Evolutionary conservation across 805 yeast species (phyloP), one percentile per base, ranked within the genome.

Genomic region (Candida vartiovaarae): DNA sequence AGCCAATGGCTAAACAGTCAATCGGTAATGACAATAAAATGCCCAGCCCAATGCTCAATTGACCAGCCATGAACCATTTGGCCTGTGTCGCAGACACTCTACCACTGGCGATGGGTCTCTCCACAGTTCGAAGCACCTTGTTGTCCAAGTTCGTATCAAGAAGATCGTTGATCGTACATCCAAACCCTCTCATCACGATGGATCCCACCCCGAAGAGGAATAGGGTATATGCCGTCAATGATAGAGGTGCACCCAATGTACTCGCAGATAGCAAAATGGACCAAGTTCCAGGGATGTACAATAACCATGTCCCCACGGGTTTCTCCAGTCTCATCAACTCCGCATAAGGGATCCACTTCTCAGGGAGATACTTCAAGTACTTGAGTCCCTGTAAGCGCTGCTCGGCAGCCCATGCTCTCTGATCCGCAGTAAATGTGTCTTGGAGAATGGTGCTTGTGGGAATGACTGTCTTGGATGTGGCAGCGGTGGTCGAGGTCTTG

Each of bases 121-220:
- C 87, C 40, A 81, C 76, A 3, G 98, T 91, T 51, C 99, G 75
- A 7, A 84, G 83, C 4, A 93, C 99, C 62, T 88, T 76, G 50
- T 75, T 72, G 57, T 93, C 99, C 39, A 90, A 69, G 47, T 91
- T 72, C 42, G 88, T 70, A 60, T 93, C 99, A 60, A 82, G 70
- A 37, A 91, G 70, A 63, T 93, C 99, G 61, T 93, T 93, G 43
- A 93, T 82, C 0, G 96, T 90, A 62, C 99, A 93, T 0, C 99
- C 99, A 2, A 96, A 97, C 27, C 98, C 96, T 62, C 99, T 76
- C 95, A 95, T 93, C 15, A 91, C 72, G 34, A 90, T 56, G 0
- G 97, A 76, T 10, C 99, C 99, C 4, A 83, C 69, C 4, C 91
- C 80, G 60, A 89, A 93, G 10, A 89, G 66, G 0, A 77, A 72